These are phyloP conservation scores for Paradendryphiella salina DNA, from an alignment of 2,329 filamentous ascomycete genomes.

Conservation along the genomic window DNA sequence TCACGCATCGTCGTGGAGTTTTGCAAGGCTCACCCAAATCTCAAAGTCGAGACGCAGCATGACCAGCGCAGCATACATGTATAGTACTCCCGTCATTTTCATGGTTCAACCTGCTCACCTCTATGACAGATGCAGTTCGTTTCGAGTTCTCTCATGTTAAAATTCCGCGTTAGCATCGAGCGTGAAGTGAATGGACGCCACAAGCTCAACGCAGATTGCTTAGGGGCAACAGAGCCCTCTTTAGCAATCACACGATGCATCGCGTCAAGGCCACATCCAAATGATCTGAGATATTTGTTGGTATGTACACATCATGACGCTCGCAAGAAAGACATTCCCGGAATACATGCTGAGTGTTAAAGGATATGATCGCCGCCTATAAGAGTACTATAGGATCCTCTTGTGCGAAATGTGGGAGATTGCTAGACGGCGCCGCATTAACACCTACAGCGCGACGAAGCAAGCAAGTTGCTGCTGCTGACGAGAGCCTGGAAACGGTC, in stretches of 20 bases:
- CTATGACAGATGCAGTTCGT: constrained; percentile 31
- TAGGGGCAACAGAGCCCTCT: constrained; percentile 34
- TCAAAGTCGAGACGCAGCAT: constrained; percentile 35
- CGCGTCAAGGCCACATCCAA: constrained; percentile 36
- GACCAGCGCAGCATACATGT: constrained; percentile 34
- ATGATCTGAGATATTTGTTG: constrained; percentile 41
- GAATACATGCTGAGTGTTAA: constrained; percentile 15
- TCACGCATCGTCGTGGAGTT: constrained; percentile 31
- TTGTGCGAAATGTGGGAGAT: constrained; percentile 41
- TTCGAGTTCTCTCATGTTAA: constrained; percentile 27
- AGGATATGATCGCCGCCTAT: constrained; percentile 49
- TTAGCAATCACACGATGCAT: constrained; percentile 42
- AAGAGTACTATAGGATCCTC: constrained; percentile 34
- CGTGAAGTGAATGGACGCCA: constrained; percentile 29
- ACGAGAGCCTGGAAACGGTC: constrained; percentile 23
- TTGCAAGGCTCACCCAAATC: constrained; percentile 28
- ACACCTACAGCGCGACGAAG: constrained; percentile 41
- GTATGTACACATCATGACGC: constrained; percentile 24
- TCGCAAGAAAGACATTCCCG: not conserved
- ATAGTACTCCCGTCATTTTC: not conserved
- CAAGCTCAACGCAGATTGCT: constrained; percentile 38
- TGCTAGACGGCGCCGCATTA: constrained; percentile 33
- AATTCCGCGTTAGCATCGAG: constrained; percentile 38
- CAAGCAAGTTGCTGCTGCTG: constrained; percentile 21
- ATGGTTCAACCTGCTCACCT: constrained; percentile 6